phyloP scores from a whole-genome alignment of 192 early-diverging fungal genomes.

The Mortierella hygrophila region DNA sequence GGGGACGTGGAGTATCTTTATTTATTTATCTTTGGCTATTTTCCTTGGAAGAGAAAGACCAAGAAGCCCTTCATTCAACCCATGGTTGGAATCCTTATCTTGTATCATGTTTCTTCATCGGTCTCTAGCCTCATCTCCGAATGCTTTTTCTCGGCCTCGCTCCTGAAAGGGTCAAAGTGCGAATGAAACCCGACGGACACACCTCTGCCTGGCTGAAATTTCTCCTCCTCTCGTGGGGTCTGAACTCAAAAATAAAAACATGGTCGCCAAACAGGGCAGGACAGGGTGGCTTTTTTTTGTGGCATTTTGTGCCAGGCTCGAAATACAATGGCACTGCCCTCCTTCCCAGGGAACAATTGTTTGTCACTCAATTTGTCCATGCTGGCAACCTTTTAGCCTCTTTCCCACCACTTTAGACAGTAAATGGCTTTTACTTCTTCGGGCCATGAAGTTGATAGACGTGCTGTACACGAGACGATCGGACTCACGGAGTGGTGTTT shows the following conservation, averaged over 20 bases:
- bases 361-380: not conserved
- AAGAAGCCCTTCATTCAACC: not conserved
- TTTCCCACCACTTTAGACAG: not conserved
- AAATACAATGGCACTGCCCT: not conserved
- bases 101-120: not conserved
- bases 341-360: not conserved
- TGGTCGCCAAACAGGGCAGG: not conserved
- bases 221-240: not conserved
- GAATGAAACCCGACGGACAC: not conserved
- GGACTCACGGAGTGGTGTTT: too few relatives aligned
- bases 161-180: slow-evolving; percentile 14
- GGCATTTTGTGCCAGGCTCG: not conserved
- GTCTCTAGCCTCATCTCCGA: not conserved
- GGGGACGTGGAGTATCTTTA: not conserved
- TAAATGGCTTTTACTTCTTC: not conserved
- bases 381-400: too few relatives aligned
- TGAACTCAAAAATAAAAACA: slow-evolving; percentile 1
- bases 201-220: not conserved
- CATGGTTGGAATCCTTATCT: not conserved
- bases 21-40: not conserved
- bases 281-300: too few relatives aligned
- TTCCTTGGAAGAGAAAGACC: not conserved
- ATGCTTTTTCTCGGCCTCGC: slow-evolving; percentile 18
- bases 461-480: not conserved
- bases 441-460: not conserved